Evolutionary conservation across 768 basidiomycete species (phyloP).

Genomic region (Phlegmacium glaucopus): DNA sequence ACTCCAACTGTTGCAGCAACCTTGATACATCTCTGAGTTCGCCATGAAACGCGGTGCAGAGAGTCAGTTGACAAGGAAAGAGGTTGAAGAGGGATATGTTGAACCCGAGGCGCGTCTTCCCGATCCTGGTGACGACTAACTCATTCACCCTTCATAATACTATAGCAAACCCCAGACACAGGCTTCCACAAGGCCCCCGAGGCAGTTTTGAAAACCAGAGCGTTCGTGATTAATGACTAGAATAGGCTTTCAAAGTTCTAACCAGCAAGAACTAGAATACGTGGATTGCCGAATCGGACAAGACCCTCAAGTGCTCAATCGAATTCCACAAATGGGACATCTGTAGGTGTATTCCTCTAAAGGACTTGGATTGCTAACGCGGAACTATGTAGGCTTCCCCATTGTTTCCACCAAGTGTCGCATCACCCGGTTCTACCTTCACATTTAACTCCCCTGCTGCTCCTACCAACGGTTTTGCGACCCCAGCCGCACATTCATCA

Average conservation of each 20-base stretch:
- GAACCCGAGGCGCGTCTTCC: constrained; percentile 24
- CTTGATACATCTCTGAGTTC: neutral
- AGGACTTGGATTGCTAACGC: too few species aligned
- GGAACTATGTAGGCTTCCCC: neutral
- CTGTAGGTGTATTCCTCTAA: too few species aligned
- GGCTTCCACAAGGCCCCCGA: constrained; percentile 64
- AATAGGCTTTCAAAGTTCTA: neutral
- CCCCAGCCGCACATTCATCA: neutral
- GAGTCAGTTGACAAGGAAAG: constrained; percentile 63
- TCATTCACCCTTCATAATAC: neutral
- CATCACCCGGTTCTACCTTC: neutral
- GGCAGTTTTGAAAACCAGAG: constrained; percentile 47
- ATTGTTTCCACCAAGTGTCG: neutral
- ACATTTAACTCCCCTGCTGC: neutral
- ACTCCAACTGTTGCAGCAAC: neutral
- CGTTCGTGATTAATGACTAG: constrained; percentile 31
- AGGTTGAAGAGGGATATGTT: constrained; percentile 35
- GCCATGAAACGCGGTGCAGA: constrained; percentile 74
- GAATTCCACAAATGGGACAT: constrained; percentile 10
- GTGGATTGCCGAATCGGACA: constrained; percentile 54
- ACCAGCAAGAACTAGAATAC: constrained; percentile 46
- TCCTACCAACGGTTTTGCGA: neutral
- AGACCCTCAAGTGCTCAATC: constrained; percentile 18
- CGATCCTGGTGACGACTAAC: neutral
- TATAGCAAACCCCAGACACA: constrained; percentile 20